Evolutionary conservation across 2,329 filamentous ascomycete species (phyloP), one percentile per base, ranked within the genome.

Genomic region (Diaporthe destruens): DNA sequence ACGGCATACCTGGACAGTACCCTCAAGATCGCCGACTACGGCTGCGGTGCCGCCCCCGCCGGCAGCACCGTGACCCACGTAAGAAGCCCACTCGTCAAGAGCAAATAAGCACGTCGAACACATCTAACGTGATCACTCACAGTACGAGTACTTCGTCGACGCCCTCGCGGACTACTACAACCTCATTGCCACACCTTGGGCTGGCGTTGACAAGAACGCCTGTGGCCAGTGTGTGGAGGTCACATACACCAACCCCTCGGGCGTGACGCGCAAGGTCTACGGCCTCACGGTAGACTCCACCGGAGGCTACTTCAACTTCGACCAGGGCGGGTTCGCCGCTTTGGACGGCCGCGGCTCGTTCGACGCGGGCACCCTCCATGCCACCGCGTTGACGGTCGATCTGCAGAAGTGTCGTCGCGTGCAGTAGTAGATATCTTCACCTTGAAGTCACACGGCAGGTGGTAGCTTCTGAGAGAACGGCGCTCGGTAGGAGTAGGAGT

Each of bases 141-240:
- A 70, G 68, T 70, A 70, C 56, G 49, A 36, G 29, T 61, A 70
- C 42, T 70, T 70, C 55, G 68, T 70, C 68, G 68, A 70, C n/a
- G 68, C 63, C 29, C 68, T 70, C 23, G 68, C 36, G 44, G 55
- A 70, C 44, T 70, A 63, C 55, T 51, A 49, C 55, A 59, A 44
- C 29, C 11, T 63, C 54, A 51, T 70, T 44, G 68, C 55, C 55
- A 70, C 68, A 5, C 68, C 68, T 7, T 70, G 55, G 68, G 68
- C 68, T 39, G 68, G 55, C 11, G 18, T 8, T 14, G 55, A 70
- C 68, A 70, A 70, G 56, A 29, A 8, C n/a, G 42, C 68, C 20
- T 70, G 68, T 56, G 68, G 68, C 42, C 56, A 63, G 56, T 70
- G 68, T 29, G 68, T 70, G 29, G 68, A 47, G 32, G 68, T 70